Conservation (phyloP, 2,329 filamentous ascomycete species). For the Ilyonectria destructans region DNA sequence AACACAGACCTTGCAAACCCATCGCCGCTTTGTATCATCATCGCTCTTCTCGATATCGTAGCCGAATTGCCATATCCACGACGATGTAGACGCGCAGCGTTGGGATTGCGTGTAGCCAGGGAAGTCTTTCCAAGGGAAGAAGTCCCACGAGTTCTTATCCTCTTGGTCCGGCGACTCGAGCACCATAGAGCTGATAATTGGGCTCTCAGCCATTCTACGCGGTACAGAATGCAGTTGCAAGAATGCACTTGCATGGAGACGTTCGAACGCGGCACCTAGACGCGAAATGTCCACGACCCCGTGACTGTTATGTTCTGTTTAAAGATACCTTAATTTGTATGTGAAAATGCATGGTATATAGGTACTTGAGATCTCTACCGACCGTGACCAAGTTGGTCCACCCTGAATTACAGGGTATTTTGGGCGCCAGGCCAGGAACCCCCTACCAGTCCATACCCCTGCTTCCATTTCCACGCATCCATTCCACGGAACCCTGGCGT, state of each 20-base stretch:
- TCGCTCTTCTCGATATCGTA: no score
- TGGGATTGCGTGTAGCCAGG: no score
- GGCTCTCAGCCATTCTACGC: not conserved
- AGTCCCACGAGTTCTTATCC: no score
- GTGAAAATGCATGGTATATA: not conserved
- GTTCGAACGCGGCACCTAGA: not conserved
- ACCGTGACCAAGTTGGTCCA: not conserved
- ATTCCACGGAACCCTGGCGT: not conserved
- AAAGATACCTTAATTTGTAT: not conserved
- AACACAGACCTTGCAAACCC: no score
- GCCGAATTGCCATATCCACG: no score
- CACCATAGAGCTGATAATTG: not conserved
- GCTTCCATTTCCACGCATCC: not conserved
- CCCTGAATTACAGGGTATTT: not conserved
- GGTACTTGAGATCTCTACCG: not conserved
- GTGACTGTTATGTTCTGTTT: not conserved
- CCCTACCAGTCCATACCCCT: not conserved
- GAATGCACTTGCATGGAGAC: not conserved
- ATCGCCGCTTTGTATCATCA: no score
- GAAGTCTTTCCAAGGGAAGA: no score
- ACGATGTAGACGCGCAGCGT: no score
- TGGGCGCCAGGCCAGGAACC: not conserved
- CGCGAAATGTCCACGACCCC: not conserved
- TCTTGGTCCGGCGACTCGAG: not conserved
- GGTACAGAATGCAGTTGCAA: not conserved